Percentiles rank a stretch among this genome's conserved stretches.
These are phyloP conservation scores for Annulohypoxylon truncatum DNA, from an alignment of 2,329 filamentous ascomycete genomes.

Conservation along the genomic window DNA sequence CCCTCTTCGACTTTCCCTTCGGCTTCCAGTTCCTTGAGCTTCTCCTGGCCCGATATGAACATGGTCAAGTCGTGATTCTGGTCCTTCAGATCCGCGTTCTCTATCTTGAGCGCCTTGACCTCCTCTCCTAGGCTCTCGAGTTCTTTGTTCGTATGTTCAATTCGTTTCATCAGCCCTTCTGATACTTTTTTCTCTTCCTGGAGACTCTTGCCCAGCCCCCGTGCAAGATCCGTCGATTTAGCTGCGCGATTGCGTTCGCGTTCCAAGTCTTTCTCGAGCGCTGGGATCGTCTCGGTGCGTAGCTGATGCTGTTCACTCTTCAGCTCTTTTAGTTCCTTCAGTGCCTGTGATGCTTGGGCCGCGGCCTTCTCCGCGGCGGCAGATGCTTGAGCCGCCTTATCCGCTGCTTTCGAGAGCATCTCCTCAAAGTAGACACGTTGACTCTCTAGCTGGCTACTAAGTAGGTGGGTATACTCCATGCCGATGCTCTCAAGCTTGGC, in stretches of 20 bases:
- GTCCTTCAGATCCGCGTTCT: conserved; percentile 81
- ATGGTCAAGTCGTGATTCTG: conserved; percentile 89
- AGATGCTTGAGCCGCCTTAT: conserved; percentile 84
- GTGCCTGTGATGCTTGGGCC: conserved; percentile 60
- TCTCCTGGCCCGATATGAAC: conserved; percentile 87
- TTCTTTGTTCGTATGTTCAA: conserved; percentile 77
- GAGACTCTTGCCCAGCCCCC: conserved; percentile 78
- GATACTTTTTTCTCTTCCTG: conserved; percentile 90
- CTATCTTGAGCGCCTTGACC: conserved; percentile 65
- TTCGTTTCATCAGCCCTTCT: conserved; percentile 83
- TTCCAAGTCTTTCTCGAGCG: conserved; percentile 77
- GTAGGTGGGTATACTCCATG: conserved; percentile 92
- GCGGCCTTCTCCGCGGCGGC: conserved; percentile 73
- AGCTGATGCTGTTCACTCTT: conserved; percentile 66
- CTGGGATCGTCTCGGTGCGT: conserved; percentile 67
- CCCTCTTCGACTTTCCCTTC: conserved; percentile 70
- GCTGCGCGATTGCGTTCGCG: conserved; percentile 75
- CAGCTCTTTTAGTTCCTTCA: conserved; percentile 63
- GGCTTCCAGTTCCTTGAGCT: conserved; percentile 76
- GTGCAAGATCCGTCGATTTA: conserved; percentile 80
- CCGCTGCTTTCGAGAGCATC: conserved; percentile 85
- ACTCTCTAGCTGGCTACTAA: conserved; percentile 91
- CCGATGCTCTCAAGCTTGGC: conserved; percentile 81
- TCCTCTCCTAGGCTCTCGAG: conserved; percentile 67
- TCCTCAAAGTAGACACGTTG: conserved; percentile 96